phyloP scores from a whole-genome alignment of 2,329 filamentous ascomycete species.

The Botrytis byssoidea region DNA sequence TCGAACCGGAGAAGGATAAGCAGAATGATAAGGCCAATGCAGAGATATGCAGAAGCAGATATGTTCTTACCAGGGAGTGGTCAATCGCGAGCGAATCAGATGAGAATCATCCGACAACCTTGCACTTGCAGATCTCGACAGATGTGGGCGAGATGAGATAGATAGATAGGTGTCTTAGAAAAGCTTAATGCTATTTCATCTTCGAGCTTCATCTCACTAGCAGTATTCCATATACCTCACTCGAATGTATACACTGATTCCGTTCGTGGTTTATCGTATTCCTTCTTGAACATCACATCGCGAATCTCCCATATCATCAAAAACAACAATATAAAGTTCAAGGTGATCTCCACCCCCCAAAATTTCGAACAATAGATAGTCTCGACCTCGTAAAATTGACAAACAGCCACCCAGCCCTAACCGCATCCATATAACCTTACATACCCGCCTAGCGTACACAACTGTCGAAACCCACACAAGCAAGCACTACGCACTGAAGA shows the following conservation, averaged over 20 bases:
- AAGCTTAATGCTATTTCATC: neutral
- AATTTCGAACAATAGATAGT: neutral
- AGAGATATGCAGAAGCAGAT: neutral
- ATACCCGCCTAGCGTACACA: too few species aligned
- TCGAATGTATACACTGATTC: neutral
- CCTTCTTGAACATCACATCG: neutral
- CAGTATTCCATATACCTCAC: neutral
- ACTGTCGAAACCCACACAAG: neutral
- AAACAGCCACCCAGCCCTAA: neutral
- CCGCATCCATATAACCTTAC: neutral
- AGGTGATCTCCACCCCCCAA: neutral
- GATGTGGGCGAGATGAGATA: neutral
- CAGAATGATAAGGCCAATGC: neutral
- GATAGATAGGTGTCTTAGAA: neutral
- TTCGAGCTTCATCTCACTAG: neutral
- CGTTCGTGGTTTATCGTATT: neutral
- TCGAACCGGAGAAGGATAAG: conserved; percentile 5
- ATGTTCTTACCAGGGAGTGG: neutral
- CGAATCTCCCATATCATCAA: neutral
- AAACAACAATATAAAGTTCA: neutral
- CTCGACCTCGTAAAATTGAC: neutral
- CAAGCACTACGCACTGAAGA: neutral
- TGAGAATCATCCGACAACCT: neutral
- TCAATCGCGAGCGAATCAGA: neutral
- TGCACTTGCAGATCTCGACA: neutral